Evolutionary conservation across 2,329 filamentous ascomycete species (phyloP).

Genomic region (Leptographium galeiforme): DNA sequence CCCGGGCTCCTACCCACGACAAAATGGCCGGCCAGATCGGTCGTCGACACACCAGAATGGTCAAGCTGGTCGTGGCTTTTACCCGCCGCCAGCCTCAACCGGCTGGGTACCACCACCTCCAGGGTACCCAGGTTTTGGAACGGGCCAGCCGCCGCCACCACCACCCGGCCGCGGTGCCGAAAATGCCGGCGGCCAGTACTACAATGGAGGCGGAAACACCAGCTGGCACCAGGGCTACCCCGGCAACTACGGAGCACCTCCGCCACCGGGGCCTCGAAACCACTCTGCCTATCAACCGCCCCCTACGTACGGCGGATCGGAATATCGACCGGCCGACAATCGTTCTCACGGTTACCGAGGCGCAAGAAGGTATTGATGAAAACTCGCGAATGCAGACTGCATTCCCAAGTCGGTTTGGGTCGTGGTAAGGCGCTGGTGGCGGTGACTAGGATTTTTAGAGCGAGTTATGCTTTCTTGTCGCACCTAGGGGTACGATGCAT

Average conservation of each 20-base stretch:
- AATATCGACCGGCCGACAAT: constrained; percentile 8
- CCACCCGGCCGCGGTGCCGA: constrained; percentile 16
- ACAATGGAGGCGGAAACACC: neutral
- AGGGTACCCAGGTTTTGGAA: constrained; percentile 28
- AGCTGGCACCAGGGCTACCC: constrained; percentile 3
- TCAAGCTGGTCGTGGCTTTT: constrained; percentile 3
- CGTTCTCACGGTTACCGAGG: constrained; percentile 7
- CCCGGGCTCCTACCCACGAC: constrained; percentile 10
- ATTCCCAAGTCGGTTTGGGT: too few relatives aligned
- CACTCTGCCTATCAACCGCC: constrained; percentile 8
- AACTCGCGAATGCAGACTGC: too few relatives aligned
- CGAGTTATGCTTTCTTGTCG: too few relatives aligned
- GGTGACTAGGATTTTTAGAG: too few relatives aligned
- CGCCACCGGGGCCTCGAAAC: constrained; percentile 1
- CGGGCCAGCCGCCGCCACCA: constrained; percentile 31
- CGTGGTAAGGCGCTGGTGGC: too few relatives aligned
- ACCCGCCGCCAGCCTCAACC: constrained; percentile 11
- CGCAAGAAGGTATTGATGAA: constrained; percentile 10
- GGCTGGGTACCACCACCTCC: constrained; percentile 31
- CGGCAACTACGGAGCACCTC: constrained; percentile 3
- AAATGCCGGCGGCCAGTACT: constrained; percentile 4
- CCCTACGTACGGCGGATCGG: constrained; percentile 10
- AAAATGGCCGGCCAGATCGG: constrained; percentile 7
- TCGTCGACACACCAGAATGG: constrained; percentile 6
- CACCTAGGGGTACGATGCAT: too few relatives aligned